A percentile compares a stretch with the other conserved stretches of the same genome.
phyloP scores from a whole-genome alignment of 192 early-diverging fungal species.

The Blastocladiella britannica region DNA sequence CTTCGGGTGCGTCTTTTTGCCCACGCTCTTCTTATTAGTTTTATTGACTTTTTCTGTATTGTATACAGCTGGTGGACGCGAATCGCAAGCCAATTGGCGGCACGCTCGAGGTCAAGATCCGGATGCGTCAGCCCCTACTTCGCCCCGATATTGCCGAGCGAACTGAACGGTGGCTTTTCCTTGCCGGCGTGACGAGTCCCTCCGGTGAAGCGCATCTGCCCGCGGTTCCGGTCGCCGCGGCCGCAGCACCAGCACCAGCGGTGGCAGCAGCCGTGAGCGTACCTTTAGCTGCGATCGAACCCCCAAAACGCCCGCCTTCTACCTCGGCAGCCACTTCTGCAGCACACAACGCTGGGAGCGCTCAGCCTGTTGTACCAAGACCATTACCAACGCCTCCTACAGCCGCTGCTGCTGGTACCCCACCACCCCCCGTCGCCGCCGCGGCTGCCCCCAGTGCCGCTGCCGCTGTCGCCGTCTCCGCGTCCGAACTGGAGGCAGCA shows the following conservation, averaged over 20 bases:
- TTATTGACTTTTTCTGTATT: conserved; percentile 1
- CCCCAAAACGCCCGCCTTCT: not conserved
- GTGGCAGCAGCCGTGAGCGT: no score
- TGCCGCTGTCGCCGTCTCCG: not conserved
- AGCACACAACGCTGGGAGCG: no score
- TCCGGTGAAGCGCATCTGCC: not conserved
- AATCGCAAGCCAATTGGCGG: conserved; percentile 44
- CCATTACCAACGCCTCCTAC: no score
- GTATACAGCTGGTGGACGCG: conserved; percentile 37
- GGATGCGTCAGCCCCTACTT: conserved; percentile 33
- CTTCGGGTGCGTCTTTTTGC: conserved; percentile 30
- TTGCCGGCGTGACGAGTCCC: conserved; percentile 4
- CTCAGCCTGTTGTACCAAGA: no score
- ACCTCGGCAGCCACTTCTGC: not conserved
- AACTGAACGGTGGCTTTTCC: conserved; percentile 40
- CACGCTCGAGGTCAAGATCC: conserved; percentile 39
- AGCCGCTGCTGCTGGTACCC: no score
- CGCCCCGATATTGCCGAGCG: conserved; percentile 33
- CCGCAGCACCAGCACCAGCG: no score
- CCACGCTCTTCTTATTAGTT: no score
- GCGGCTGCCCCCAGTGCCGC: not conserved
- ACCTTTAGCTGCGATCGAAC: no score
- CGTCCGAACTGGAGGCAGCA: not conserved
- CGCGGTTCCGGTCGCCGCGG: not conserved
- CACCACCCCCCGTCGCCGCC: not conserved